Base-by-base conservation (phyloP, 2,329 filamentous ascomycete species). In the Elsinoe arachidis region DNA sequence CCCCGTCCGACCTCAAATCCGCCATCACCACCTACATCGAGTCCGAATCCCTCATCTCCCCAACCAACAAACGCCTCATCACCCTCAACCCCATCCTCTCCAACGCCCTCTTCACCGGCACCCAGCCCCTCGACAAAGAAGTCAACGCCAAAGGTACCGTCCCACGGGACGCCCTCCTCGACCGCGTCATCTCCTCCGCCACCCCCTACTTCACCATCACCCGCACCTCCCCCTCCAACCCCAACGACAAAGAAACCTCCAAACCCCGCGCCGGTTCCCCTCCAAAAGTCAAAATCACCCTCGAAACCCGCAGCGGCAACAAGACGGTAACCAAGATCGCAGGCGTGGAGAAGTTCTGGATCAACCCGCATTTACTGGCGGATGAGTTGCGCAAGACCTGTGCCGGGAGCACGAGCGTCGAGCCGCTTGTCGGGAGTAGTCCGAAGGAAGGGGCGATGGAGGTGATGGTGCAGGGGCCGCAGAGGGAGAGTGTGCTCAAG, bases 301-400 rank as follows among this genome's bases (percentile, higher is more conserved):
- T 87, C 7, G 84, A 87, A 65, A 84, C 80, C 15, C 78, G 84
- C n/a, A 80, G 78, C 17, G 83, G 83, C 6, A 83, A 82, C 58
- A 87, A 87, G 69, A 82, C 79, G 1, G 81, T 83, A 2, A 86
- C 84, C 2, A 83, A 80, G 63, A 73, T 86, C 1, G 78, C 75
- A 14, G 82, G 81, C 2, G 66, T 87, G 30, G 84, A 87, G 63
- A 70, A 76, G 0, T 87, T 84, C 62, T 77, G 79, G 23, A 79
- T 87, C 43, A 75, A 79, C 15, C 80, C 84, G 0, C 76, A 77
- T 46, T 70, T 80, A 1, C 71, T 87, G 56, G 82, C 83, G 1
- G 84, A 86, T 59, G 84, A 87, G 66, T 64, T 87, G 63, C 76
- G 84, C 64, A 86, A 84, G 71, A 79, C 80, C 33, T 87, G 84